Evolutionary conservation across 73 alveolate species (phyloP).

Genomic region (Paramecium biaurelia): DNA sequence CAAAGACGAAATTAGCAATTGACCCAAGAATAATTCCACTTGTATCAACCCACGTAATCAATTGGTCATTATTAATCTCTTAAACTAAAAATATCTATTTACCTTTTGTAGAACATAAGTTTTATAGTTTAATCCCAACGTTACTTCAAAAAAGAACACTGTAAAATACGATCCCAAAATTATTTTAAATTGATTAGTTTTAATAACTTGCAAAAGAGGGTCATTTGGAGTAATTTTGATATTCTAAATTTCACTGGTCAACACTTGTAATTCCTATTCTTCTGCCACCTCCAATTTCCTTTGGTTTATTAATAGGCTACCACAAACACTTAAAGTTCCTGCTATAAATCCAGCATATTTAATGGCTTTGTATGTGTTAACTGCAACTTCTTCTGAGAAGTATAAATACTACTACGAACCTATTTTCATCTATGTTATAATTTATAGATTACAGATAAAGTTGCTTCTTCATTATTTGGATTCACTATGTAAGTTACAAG

Average conservation of each 20-base stretch:
- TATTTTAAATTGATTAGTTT: not conserved
- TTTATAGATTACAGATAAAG: not conserved
- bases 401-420: not conserved
- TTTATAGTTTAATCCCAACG: constrained; percentile 26
- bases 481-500: not conserved
- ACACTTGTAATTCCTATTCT: not conserved
- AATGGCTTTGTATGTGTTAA: not conserved
- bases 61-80: constrained; percentile 28
- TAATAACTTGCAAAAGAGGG: not conserved
- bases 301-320: not conserved
- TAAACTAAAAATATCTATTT: not conserved
- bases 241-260: not conserved
- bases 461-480: constrained; percentile 45
- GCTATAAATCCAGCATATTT: constrained; percentile 2
- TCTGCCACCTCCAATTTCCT: not conserved
- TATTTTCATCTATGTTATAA: not conserved
- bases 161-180: not conserved
- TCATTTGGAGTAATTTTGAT: not conserved
- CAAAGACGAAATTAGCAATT: constrained; percentile 4
- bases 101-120: not conserved
- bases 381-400: not conserved
- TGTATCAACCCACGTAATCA: constrained; percentile 44
- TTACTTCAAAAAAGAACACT: not conserved
- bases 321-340: constrained; percentile 5
- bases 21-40: not conserved